These are phyloP conservation scores for Beauveria caledonica DNA, from an alignment of 2,329 filamentous ascomycete genomes.

Conservation along the genomic window DNA sequence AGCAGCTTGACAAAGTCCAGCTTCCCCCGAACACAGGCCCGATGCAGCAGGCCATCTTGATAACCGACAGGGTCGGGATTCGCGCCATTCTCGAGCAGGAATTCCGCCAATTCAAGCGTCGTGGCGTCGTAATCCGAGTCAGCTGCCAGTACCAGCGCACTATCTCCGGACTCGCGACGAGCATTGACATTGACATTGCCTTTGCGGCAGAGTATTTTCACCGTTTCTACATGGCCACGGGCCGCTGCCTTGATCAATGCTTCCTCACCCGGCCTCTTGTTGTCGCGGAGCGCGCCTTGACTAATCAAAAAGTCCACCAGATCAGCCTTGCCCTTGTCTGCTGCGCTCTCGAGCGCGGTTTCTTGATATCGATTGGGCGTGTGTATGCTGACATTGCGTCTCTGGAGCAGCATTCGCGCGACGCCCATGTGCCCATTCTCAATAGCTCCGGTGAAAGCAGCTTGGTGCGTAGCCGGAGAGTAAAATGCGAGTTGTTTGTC, in stretches of 20 bases:
- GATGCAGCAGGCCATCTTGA: slow-evolving; percentile 3
- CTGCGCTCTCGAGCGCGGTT: slow-evolving; percentile 3
- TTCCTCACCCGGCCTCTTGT: background rate
- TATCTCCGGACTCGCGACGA: background rate
- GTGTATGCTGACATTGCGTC: background rate
- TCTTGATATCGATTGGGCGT: background rate
- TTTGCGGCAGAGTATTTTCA: background rate
- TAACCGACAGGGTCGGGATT: background rate
- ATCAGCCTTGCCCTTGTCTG: slow-evolving; percentile 1
- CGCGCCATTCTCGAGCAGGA: slow-evolving; percentile 2
- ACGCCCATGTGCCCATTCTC: background rate
- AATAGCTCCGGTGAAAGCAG: background rate
- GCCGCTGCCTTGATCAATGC: background rate
- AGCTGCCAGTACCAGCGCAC: background rate
- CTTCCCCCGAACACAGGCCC: background rate
- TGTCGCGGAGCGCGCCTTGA: background rate
- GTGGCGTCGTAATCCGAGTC: background rate
- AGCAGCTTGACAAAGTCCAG: background rate
- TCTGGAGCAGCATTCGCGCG: background rate
- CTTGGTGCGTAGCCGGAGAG: background rate
- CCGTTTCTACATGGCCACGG: background rate
- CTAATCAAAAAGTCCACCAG: background rate
- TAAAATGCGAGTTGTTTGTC: background rate
- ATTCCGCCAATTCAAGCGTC: background rate
- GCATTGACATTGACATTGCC: background rate